Evolutionary conservation across 2,329 filamentous ascomycete species (phyloP).

Genomic region (Allantophomopsis cytisporea): DNA sequence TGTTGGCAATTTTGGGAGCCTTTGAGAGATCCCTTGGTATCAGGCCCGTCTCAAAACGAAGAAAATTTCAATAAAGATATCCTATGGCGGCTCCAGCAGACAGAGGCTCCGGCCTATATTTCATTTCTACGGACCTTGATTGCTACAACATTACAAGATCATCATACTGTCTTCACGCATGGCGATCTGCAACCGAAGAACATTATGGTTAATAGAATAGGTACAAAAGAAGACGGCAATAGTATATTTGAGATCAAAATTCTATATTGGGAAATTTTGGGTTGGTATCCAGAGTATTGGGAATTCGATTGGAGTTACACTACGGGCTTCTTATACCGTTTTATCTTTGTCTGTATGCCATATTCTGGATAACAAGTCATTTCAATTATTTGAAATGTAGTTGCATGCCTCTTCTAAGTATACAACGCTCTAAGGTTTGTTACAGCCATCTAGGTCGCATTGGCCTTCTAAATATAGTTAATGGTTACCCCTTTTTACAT

Average conservation of each 20-base stretch:
- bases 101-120: not conserved
- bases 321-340: too few species aligned
- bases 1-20: too few species aligned
- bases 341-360: too few species aligned
- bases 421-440: too few species aligned
- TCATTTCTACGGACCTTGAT: slow-evolving; percentile 10
- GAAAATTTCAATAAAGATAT: slow-evolving; percentile 5
- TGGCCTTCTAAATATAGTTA: too few species aligned
- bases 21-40: too few species aligned
- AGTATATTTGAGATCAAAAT: slow-evolving; percentile 20
- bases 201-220: slow-evolving; percentile 24
- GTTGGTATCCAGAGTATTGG: slow-evolving; percentile 28
- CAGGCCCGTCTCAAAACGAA: slow-evolving; percentile 2
- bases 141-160: slow-evolving; percentile 1
- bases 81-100: not conserved
- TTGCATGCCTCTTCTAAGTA: too few species aligned
- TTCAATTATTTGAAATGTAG: too few species aligned
- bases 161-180: slow-evolving; percentile 31
- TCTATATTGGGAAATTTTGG: slow-evolving; percentile 30
- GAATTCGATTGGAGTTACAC: too few species aligned
- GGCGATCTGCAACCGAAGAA: slow-evolving; percentile 32
- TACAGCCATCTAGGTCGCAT: too few species aligned
- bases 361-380: too few species aligned
- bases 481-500: too few species aligned
- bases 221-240: slow-evolving; percentile 3